Evolutionary conservation across 257 asterid genomes (phyloP).

Genomic region (Echites panduratus): DNA sequence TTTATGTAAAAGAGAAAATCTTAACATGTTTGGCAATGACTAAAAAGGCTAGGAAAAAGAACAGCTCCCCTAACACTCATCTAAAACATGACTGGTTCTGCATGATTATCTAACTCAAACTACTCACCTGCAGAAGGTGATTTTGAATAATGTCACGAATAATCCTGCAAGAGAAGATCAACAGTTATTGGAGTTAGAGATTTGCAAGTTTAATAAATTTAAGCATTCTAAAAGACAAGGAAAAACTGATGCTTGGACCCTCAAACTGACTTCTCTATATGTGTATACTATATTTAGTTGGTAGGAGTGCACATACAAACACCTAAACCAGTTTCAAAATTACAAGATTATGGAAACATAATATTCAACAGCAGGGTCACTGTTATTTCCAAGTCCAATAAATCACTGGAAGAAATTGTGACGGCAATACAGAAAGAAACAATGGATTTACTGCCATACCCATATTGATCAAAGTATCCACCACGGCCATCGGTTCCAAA

Average conservation of each 20-base stretch:
- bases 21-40: neutral
- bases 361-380: neutral
- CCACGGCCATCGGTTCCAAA: conserved; percentile 99
- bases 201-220: neutral
- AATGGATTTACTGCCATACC: conserved; percentile 42
- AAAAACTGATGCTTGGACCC: neutral
- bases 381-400: neutral
- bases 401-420: neutral
- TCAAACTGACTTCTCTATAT: neutral
- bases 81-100: neutral
- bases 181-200: neutral
- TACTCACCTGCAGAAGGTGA: conserved; percentile 76
- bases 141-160: conserved; percentile 92
- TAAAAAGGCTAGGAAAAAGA: neutral
- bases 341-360: neutral
- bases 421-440: conserved; percentile 6
- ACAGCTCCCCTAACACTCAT: neutral
- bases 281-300: neutral
- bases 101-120: neutral
- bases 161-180: conserved; percentile 47
- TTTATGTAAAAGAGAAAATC: neutral
- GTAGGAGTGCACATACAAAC: neutral
- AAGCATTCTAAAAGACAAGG: neutral
- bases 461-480: conserved; percentile 96
- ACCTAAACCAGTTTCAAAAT: neutral